A percentile compares a stretch with the other conserved stretches of the same genome.
phyloP scores from a whole-genome alignment of 164 flowering plant species.

The Malania oleifera region DNA sequence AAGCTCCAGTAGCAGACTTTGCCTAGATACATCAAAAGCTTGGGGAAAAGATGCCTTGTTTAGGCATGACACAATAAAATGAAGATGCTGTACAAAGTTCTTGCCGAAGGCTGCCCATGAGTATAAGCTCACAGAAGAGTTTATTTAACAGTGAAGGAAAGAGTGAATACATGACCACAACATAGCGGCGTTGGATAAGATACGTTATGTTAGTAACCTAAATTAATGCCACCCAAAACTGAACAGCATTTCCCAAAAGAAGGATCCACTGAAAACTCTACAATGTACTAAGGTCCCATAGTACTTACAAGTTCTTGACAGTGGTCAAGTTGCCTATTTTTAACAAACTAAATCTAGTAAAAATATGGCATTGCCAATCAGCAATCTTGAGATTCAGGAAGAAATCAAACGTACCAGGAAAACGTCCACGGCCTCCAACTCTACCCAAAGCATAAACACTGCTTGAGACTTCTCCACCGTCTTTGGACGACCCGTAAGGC shows the following conservation, averaged over 20 bases:
- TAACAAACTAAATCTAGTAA: too few species aligned
- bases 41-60: too few species aligned
- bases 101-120: too few species aligned
- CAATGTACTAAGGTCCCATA: not conserved
- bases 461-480: constrained; percentile 96
- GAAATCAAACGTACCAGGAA: constrained; percentile 63
- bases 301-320: too few species aligned
- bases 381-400: not conserved
- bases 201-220: not conserved
- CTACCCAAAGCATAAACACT: constrained; percentile 87
- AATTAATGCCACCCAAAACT: not conserved
- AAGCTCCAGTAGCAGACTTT: too few species aligned
- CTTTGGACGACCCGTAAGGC: constrained; percentile 91
- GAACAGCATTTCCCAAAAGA: not conserved
- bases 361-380: too few species aligned
- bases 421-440: constrained; percentile 85
- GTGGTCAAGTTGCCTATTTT: too few species aligned
- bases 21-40: too few species aligned
- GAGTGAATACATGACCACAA: not conserved
- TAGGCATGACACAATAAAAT: too few species aligned
- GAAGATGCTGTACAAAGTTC: too few species aligned
- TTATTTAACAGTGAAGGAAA: too few species aligned
- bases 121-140: too few species aligned
- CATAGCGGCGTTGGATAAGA: not conserved
- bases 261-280: not conserved